Base-by-base conservation (phyloP, 306 rosid species). In the Glycine latifolia region DNA sequence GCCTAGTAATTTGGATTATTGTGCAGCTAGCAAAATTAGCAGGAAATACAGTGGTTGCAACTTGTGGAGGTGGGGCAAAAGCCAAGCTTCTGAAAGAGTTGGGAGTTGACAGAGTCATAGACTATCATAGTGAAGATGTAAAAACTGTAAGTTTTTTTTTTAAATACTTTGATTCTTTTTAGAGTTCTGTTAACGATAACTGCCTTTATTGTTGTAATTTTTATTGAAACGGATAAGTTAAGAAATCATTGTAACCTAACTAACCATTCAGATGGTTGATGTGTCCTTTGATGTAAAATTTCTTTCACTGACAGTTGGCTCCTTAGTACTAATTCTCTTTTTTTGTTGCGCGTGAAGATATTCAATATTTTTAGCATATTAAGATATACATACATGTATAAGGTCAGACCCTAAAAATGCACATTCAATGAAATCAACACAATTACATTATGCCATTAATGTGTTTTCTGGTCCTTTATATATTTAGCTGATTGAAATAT, bases 31-130 rank as follows among this genome's bases (percentile, higher is more conserved):
- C 99, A 84, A 95, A 95, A 77, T 82, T 95, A 87, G 92, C 94
- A 55, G 95, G 97, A 84, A 95, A 93, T 73, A 89, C 78, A 2
- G 97, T 95, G 82, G 93, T 95, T 84, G 99, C 99, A 79, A 93
- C 99, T 59, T 95, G 99, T 86, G 97, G 97, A 82, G 97, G 99
- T 73, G 85, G 78, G 70, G 89, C 87, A 76, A 95, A 95, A 83
- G 95, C 94, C 81, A 85, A 81, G 84, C 95, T 91, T 86, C 81
- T 95, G 84, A 93, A 89, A 88, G 90, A 91, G 33, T 85, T 91
- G 92, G 99, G 97, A 82, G 97, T 88, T 68, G 95, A 95, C 87
- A 92, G 97, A 81, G 93, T 95, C 87, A 93, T 95, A 87, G 97
- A 95, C 81, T 95, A 93, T 67, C 91, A 74, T 79, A 82, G 87